Base-by-base conservation (phyloP, 2,329 filamentous ascomycete species). In the Akanthomyces dipterigenus region DNA sequence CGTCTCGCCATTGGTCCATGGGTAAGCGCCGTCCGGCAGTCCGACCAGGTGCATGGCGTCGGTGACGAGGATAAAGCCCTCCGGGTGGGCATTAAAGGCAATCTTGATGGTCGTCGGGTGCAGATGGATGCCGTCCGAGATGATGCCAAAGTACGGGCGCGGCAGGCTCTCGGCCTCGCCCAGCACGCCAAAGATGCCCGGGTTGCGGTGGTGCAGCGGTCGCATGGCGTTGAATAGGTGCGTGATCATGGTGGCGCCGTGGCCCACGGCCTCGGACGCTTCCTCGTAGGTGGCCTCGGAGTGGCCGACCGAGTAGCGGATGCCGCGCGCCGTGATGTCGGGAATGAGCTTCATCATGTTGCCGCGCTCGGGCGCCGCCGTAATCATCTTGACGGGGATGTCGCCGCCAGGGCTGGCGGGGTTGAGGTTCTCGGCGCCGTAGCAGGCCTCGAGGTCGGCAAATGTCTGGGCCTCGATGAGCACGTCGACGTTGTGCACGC, bases 191-290 rank as follows among this genome's bases (percentile, higher is more conserved):
- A 96, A 96, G 67, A 96, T 86, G 42, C 92, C 92, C 0, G 93
- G 92, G 73, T 96, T 92, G 62, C 93, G 88, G 78, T 97, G 91
- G 73, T 95, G 90, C 55, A 96, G 84, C 16, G 91, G 91, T 1
- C 87, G 83, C 92, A 96, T 96, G 28, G 92, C 92, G 72, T 96
- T 96, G 83, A 96, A 96, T 1, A 96, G 81, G 70, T 96, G 92
- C 0, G 92, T 96, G 66, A 96, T 89, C 90, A 96, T 96, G 54
- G 84, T 89, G 2, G 90, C 90, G 56, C 92, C 92, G 7, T 86
- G 81, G n/a, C 78, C 79, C 3, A 95, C 83, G 22, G 90, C 89
- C 5, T 78, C 76, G 4, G 88, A 85, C 1, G 90, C 91, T 70
- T 93, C 82, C 73, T 96, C 90, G 71, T 93, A 96, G 0, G 89